Conservation (phyloP, 1,284 basidiomycete species). For the Cryptococcus sp. region DNA sequence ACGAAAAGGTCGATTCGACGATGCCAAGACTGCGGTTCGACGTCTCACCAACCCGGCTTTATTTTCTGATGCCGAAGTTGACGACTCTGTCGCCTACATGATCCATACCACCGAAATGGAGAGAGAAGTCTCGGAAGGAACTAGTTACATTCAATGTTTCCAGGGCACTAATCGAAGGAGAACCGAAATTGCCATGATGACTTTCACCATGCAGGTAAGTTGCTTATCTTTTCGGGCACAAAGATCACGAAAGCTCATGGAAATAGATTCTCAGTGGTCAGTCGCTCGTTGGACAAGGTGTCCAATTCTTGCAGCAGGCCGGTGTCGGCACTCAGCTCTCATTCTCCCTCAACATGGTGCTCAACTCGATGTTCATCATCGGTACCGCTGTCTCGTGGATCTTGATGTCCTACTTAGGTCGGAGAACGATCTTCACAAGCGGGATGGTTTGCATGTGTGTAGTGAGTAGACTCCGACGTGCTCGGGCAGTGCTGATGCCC, state of each 20-base stretch:
- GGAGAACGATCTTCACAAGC: slow-evolving; percentile 49
- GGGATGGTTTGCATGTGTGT: slow-evolving; percentile 47
- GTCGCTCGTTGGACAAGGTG: slow-evolving; percentile 11
- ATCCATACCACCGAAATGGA: slow-evolving; percentile 20
- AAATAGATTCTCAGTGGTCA: slow-evolving; percentile 8
- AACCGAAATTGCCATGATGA: slow-evolving; percentile 40
- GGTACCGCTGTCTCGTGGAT: slow-evolving; percentile 25
- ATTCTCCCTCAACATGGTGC: slow-evolving; percentile 40
- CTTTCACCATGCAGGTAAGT: background rate
- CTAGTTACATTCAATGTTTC: slow-evolving; percentile 47
- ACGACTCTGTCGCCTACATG: slow-evolving; percentile 25
- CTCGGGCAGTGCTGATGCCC: background rate
- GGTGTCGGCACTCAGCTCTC: slow-evolving; percentile 42
- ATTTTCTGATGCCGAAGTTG: slow-evolving; percentile 13
- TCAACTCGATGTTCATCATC: slow-evolving; percentile 19
- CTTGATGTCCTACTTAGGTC: slow-evolving; percentile 35
- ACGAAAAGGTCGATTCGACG: slow-evolving; percentile 47
- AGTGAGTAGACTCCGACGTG: background rate
- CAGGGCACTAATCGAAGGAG: slow-evolving; percentile 42
- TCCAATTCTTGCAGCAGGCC: slow-evolving; percentile 36
- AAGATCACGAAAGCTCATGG: background rate
- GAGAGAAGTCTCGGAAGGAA: slow-evolving; percentile 30
- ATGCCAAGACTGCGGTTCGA: slow-evolving; percentile 32
- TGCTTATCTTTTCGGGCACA: background rate
- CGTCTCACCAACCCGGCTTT: slow-evolving; percentile 14